A percentile compares a stretch with the other conserved stretches of the same genome.
These are phyloP conservation scores for Pythium aquatile DNA, from an alignment of 352 stramenopile species.

Conservation along the genomic window DNA sequence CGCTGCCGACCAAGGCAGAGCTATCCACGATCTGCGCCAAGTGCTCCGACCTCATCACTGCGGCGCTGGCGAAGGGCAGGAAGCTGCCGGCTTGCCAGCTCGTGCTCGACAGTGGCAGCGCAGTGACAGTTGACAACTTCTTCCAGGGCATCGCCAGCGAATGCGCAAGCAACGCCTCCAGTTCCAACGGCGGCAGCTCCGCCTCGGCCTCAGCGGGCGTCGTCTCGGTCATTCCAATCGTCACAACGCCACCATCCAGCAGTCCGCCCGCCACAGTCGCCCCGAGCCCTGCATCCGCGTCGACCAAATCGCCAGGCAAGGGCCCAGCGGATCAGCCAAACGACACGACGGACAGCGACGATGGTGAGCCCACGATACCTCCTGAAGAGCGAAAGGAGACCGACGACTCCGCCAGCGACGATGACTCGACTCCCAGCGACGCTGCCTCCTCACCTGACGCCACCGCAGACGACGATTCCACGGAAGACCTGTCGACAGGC, in stretches of 20 bases:
- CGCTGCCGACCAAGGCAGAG: conserved; percentile 19
- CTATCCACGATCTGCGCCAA: conserved; percentile 19
- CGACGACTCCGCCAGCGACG: neutral
- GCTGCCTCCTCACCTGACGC: neutral
- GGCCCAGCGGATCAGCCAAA: neutral
- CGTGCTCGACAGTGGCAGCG: conserved; percentile 19
- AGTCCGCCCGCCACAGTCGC: neutral
- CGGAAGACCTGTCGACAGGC: neutral
- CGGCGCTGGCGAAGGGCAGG: neutral
- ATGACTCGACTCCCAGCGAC: neutral
- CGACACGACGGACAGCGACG: neutral
- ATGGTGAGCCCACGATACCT: neutral
- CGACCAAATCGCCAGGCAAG: neutral
- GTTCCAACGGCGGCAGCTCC: neutral
- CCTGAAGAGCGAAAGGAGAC: neutral
- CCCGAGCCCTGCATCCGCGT: neutral
- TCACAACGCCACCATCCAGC: neutral
- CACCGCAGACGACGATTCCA: neutral
- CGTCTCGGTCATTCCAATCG: neutral
- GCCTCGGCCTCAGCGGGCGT: neutral
- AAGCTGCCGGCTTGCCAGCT: conserved; percentile 17
- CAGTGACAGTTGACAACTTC: conserved; percentile 20
- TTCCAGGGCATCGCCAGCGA: conserved; percentile 15
- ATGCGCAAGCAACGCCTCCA: neutral
- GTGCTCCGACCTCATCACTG: conserved; percentile 15